Evolutionary conservation across 139 green algal genomes (phyloP), one percentile per base, ranked within the genome.

Genomic region (Chlamydomonas sp.): DNA sequence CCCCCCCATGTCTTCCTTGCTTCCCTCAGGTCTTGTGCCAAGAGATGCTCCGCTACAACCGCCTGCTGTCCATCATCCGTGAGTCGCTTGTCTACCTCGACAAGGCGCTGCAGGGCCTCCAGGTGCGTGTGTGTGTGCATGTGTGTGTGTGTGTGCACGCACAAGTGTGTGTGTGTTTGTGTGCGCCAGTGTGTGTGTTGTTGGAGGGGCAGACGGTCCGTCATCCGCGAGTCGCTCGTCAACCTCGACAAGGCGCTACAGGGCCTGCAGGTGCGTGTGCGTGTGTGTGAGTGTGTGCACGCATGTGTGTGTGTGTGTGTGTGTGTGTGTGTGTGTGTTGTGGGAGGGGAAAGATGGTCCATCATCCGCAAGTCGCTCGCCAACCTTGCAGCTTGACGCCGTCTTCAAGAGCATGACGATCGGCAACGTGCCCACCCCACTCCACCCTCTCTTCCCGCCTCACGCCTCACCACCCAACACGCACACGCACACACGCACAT

Each of bases 1-100:
- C 13, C 43, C 43, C 43, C n/a, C n/a, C 16, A 16, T 54, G 43
- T 16, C 22, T 64, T 48, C 48, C 29, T 48, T 59, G 39, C 28
- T 30, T 35, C 1, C 4, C 34, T 16, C 73, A 78, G 73, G 76
- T 82, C 48, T 58, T 82, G 68, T 78, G 72, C 58, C 83, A 91
- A 77, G 87, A 92, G 75, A 90, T 90, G 84, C 72, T 80, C 43
- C 83, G 87, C 29, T 92, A 87, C 79, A 92, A 92, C 74, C 74
- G 75, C 50, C 83, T 92, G 48, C 54, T 83, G 22, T 33, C 57
- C 2, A 73, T 82, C 58, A 87, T 92, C 13, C 69, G 76, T 20
- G 74, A 73, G 34, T 83, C 69, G 2, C 76, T 91, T 31, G 65
- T 70, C 34, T 72, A 68, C 75, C 81, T 91, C 6, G 48, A 82